Conservation (phyloP, 352 stramenopile species). For the Phytophthora agathidicida region DNA sequence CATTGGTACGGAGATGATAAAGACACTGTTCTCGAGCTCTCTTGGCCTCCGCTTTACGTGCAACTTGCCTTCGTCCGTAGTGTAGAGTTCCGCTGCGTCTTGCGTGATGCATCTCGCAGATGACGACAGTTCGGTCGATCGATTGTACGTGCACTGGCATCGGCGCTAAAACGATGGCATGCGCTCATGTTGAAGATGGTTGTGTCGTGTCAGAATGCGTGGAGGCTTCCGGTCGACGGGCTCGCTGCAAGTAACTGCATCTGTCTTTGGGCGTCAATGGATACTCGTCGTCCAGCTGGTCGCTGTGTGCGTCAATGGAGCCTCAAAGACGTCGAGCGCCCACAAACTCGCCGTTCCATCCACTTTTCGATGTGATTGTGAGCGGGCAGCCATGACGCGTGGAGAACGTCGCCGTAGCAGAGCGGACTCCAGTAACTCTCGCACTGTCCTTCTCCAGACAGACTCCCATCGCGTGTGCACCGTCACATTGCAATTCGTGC, state of each 20-base stretch:
- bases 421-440: too few species aligned
- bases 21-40: too few species aligned
- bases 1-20: too few species aligned
- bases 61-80: too few species aligned
- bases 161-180: conserved; percentile 3
- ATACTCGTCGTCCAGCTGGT: conserved; percentile 22
- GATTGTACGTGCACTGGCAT: conserved; percentile 3
- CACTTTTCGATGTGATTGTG: conserved; percentile 14
- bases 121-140: conserved; percentile 6
- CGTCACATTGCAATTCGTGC: conserved; percentile 26
- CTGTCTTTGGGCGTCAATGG: conserved; percentile 14
- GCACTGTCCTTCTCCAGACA: neutral
- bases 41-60: too few species aligned
- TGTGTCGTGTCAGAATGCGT: conserved; percentile 1
- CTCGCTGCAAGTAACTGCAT: conserved; percentile 28
- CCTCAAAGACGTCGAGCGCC: conserved; percentile 8
- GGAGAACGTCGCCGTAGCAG: too few species aligned
- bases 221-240: too few species aligned
- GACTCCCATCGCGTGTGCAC: conserved; percentile 13
- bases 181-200: conserved; percentile 12
- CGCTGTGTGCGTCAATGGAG: conserved; percentile 3
- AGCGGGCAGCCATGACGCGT: neutral
- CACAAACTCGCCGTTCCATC: conserved; percentile 11
- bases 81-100: neutral
- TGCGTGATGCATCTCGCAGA: conserved; percentile 14